Evolutionary conservation across 441 rosid species (phyloP).

Genomic region (Populus hybrid): DNA sequence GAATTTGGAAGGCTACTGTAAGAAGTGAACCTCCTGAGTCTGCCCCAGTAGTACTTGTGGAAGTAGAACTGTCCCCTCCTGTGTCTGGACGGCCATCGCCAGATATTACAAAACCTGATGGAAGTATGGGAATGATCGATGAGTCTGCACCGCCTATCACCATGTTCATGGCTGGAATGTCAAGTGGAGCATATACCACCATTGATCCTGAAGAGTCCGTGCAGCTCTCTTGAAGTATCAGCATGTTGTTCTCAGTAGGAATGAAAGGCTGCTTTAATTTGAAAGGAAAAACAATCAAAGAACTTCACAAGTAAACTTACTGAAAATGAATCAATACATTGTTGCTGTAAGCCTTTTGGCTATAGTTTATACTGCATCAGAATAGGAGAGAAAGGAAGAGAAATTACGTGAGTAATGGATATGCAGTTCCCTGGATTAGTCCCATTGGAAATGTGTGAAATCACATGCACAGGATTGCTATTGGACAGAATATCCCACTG

Average conservation of each 20-base stretch:
- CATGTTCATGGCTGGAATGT: constrained; percentile 29
- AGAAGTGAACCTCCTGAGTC: constrained; percentile 40
- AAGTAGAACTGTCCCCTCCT: background rate
- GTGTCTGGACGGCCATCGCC: constrained; percentile 33
- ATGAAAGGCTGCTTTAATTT: constrained; percentile 25
- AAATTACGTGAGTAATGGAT: constrained; percentile 49
- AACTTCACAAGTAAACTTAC: background rate
- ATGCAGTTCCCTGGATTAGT: constrained; percentile 43
- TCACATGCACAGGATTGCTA: constrained; percentile 39
- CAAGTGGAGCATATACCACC: constrained; percentile 59
- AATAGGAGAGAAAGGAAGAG: background rate
- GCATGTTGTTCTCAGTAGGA: constrained; percentile 27
- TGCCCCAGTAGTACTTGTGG: constrained; percentile 6
- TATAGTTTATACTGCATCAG: background rate
- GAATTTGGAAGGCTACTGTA: constrained; percentile 55
- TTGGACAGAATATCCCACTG: constrained; percentile 72
- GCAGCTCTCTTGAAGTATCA: constrained; percentile 59
- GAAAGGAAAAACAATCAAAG: background rate
- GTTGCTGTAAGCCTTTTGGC: background rate
- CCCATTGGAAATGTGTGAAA: constrained; percentile 43
- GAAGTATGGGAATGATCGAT: constrained; percentile 45
- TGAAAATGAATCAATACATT: background rate
- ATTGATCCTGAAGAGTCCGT: constrained; percentile 44
- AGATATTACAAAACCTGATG: constrained; percentile 70
- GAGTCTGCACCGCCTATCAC: constrained; percentile 38